These are phyloP conservation scores for Leccinum angustisporum DNA, from an alignment of 1,284 basidiomycete genomes.

Conservation along the genomic window DNA sequence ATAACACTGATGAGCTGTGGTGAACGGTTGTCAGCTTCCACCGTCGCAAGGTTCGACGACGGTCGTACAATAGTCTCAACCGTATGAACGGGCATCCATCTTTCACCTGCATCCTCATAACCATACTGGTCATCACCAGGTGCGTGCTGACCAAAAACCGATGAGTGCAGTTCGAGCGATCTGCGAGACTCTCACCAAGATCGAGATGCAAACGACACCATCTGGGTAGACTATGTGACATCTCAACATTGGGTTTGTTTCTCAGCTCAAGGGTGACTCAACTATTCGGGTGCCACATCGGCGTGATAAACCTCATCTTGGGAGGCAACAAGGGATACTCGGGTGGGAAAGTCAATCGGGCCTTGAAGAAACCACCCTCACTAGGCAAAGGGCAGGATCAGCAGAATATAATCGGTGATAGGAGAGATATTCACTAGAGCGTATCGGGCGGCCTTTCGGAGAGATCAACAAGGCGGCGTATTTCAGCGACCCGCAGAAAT, in stretches of 20 bases:
- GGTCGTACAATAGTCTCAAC: slow-evolving; percentile 92
- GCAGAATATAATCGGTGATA: slow-evolving; percentile 3
- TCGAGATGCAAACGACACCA: slow-evolving; percentile 94
- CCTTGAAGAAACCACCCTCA: slow-evolving; percentile 93
- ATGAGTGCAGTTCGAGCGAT: slow-evolving; percentile 4
- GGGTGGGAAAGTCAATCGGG: slow-evolving; percentile 81
- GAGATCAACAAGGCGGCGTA: slow-evolving; percentile 21
- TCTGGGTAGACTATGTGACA: slow-evolving; percentile 76
- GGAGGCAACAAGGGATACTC: slow-evolving; percentile 93
- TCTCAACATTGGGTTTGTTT: slow-evolving; percentile 7
- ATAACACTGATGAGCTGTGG: slow-evolving; percentile 92
- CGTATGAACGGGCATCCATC: slow-evolving; percentile 97
- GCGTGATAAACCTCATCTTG: slow-evolving; percentile 93
- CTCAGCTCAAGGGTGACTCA: slow-evolving; percentile 28
- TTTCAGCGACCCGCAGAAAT: slow-evolving; percentile 2
- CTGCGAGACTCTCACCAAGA: slow-evolving; percentile 63
- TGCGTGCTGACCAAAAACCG: slow-evolving; percentile 63
- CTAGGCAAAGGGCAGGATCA: slow-evolving; percentile 41
- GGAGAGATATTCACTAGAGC: slow-evolving; percentile 66
- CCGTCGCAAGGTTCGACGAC: neutral
- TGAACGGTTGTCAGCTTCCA: slow-evolving; percentile 9
- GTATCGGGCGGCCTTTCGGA: slow-evolving; percentile 78
- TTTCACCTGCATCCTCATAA: slow-evolving; percentile 95
- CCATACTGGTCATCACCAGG: slow-evolving; percentile 98
- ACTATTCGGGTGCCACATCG: slow-evolving; percentile 99